Base-by-base conservation (phyloP, 2,329 filamentous ascomycete species). In the Talaromyces marneffei region DNA sequence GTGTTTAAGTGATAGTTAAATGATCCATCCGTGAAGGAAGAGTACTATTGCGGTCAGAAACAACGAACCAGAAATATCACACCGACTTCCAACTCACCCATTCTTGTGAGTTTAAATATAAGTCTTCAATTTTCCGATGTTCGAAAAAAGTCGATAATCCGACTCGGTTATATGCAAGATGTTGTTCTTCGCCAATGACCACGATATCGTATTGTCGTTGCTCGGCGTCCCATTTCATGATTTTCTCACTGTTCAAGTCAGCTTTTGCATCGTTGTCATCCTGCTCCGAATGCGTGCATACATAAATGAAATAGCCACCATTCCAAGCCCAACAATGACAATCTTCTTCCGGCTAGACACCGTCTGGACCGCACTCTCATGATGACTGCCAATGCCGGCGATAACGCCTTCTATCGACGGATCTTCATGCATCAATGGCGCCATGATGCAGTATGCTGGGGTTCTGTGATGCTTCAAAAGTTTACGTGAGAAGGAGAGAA, bases 241-340 rank as follows among this genome's bases (percentile, higher is more conserved):
- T 76, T 75, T 96, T 96, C 75, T 96, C 92, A 68, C 91, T 95
- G 67, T 65, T 10, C 23, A 57, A 57, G 12, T 37, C n/a, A 52
- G 40, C 40, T 4, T 27, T 14, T 44, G 7, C 33, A 2, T 23
- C 7, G 5, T 12, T 5, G 8, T 33, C 9, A 12, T 10, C 0
- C 12, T 31, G 29, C 27, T 33, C 16, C 8, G 8, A 52, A 48
- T 16, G 18, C 20, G 8, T 35, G 80, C 88, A 81, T 77, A 93
- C 89, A 95, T 91, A 73, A 95, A 93, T 44, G 89, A 87, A 67
- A 94, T 88, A 40, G 89, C 91, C 48, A 96, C 92, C 92, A 97
- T 97, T 2, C 92, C 92, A 75, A 96, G 76, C 9, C 92, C 92
- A 16, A 62, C 40, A 96, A 96, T 86, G 2, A 95, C 91, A 37